A percentile compares a stretch with the other conserved stretches of the same genome.
Conservation (phyloP, 495 filamentous ascomycete species). For the Penicillium atrosanguineum region DNA sequence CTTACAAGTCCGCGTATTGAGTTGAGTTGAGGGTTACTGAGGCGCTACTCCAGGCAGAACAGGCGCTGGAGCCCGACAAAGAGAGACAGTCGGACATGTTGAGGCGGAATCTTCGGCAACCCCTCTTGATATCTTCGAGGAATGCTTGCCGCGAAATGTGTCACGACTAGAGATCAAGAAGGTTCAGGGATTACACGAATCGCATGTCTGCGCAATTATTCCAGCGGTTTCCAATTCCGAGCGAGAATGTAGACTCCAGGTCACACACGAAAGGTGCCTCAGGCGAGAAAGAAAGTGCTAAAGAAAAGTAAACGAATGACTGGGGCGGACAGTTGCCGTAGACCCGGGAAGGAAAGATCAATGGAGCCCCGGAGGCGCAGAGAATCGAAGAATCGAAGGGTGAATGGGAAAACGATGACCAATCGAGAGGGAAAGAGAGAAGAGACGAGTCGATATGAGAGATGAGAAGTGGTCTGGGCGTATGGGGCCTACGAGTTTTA, state of each 20-base stretch:
- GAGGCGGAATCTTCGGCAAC: conserved; percentile 7
- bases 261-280: conserved; percentile 16
- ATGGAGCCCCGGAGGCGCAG: conserved; percentile 19
- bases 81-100: conserved; percentile 66
- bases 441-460: conserved; percentile 11
- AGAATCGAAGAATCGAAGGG: conserved; percentile 11
- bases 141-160: conserved; percentile 25
- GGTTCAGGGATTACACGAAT: conserved; percentile 7
- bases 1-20: conserved; percentile 75
- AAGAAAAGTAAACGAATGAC: conserved; percentile 34
- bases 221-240: background rate
- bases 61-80: conserved; percentile 72
- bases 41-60: conserved; percentile 77
- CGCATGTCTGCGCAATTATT: conserved; percentile 11
- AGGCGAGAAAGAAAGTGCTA: conserved; percentile 17
- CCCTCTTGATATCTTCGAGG: conserved; percentile 4
- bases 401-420: conserved; percentile 11
- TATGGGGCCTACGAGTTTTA: background rate
- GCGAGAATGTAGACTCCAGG: conserved; percentile 18
- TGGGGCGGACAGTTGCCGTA: conserved; percentile 19
- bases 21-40: conserved; percentile 72
- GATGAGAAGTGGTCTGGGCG: conserved; percentile 21
- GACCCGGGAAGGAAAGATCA: conserved; percentile 23
- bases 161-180: conserved; percentile 16
- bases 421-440: conserved; percentile 15